Evolutionary conservation across 2,329 filamentous ascomycete genomes (phyloP).

Genomic region (Fusarium redolens): DNA sequence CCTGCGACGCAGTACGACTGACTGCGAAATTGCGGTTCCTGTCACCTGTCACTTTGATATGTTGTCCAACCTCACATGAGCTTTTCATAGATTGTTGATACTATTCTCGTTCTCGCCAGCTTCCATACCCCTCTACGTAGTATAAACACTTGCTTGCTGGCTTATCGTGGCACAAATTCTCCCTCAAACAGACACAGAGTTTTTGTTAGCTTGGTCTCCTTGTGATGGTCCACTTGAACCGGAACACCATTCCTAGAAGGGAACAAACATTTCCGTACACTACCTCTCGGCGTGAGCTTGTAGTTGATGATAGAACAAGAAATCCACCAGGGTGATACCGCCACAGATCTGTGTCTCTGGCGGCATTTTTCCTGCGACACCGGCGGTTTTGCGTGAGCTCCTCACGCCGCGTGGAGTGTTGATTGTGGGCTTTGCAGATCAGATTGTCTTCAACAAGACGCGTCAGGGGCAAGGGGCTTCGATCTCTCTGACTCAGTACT

Average conservation of each 20-base stretch:
- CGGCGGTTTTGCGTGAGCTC: constrained; percentile 23
- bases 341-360: constrained; percentile 13
- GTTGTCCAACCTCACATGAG: constrained; percentile 14
- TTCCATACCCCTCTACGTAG: not conserved
- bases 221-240: constrained; percentile 18
- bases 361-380: constrained; percentile 15
- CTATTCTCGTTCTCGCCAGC: constrained; percentile 25
- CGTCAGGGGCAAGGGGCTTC: constrained; percentile 14
- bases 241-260: constrained; percentile 2
- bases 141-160: not conserved
- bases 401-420: not conserved
- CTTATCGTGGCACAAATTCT: constrained; percentile 8
- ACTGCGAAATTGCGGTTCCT: constrained; percentile 9
- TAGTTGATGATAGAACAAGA: not conserved
- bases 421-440: not conserved
- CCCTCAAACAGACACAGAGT: not conserved
- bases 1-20: constrained; percentile 16
- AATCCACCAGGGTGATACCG: constrained; percentile 13
- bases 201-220: not conserved
- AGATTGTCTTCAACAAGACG: constrained; percentile 4
- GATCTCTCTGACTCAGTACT: constrained; percentile 10
- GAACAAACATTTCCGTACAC: constrained; percentile 3
- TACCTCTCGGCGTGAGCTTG: not conserved
- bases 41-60: not conserved
- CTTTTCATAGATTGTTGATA: constrained; percentile 10